Conservation (phyloP, 805 yeast genomes). For the Kodamaea kaohsiungensis region DNA sequence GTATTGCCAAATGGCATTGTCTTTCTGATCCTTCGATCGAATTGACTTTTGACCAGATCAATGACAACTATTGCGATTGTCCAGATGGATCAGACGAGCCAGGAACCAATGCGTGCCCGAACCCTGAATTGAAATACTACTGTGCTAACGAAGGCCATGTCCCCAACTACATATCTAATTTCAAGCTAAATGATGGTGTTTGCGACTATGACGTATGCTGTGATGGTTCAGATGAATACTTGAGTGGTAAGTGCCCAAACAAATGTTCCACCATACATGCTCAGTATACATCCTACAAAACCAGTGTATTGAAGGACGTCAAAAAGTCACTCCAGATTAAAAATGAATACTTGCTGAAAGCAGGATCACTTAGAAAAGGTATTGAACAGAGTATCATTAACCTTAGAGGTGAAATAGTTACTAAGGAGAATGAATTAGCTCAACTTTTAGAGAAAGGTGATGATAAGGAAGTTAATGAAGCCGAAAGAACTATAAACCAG, state of each 20-base stretch:
- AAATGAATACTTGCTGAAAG: conserved; percentile 22
- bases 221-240: conserved; percentile 89
- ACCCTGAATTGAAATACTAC: conserved; percentile 50
- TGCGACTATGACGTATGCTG: conserved; percentile 91
- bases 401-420: conserved; percentile 9
- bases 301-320: conserved; percentile 15
- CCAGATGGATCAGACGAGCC: conserved; percentile 99
- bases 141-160: conserved; percentile 76
- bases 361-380: conserved; percentile 17
- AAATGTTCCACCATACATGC: conserved; percentile 52
- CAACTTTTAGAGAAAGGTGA: neutral
- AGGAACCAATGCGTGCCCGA: conserved; percentile 81
- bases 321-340: conserved; percentile 30
- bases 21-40: conserved; percentile 63
- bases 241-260: conserved; percentile 49
- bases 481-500: conserved; percentile 16
- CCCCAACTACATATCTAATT: conserved; percentile 62
- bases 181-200: conserved; percentile 80
- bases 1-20: conserved; percentile 59
- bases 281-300: conserved; percentile 27
- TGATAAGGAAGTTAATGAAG: neutral
- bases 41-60: conserved; percentile 62
- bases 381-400: conserved; percentile 13
- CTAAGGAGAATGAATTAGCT: conserved; percentile 10
- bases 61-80: conserved; percentile 93